Base-by-base conservation (phyloP, 2,329 filamentous ascomycete genomes). In the Fusarium papillatum region DNA sequence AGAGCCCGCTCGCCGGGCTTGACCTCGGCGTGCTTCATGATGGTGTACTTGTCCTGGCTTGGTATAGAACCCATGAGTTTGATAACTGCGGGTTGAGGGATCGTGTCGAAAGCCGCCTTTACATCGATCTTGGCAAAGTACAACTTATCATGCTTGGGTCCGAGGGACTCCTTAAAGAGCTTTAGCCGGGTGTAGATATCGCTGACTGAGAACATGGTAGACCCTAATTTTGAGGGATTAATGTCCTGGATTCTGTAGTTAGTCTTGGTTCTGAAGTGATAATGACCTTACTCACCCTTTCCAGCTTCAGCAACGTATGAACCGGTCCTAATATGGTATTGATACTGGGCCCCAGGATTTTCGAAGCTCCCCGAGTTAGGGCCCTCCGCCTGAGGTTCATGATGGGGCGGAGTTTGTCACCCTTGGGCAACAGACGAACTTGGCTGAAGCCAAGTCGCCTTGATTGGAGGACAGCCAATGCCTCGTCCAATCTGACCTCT, bases 101-200 rank as follows among this genome's bases (percentile, higher is more conserved):
- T 98, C 0, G 94, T 98, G 83, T 99, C 97, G 82, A 98, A 99
- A 78, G 96, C 98, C 3, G 95, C 92, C 81, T 95, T 91, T 24
- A 99, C 96, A 80, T 99, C 97, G 16, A 98, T 88, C 82, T 99
- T 99, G 71, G 93, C 96, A 84, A 98, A 98, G 83, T 94, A 98
- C 2, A 98, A 84, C 7, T 83, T 87, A 11, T 81, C 79, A 1
- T 84, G 78, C 0, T 75, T 73, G 2, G 83, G 69, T 0, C 84
- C 83, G 14, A 94, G 81, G 1, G 76, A 83, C 3, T 83, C 78
- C 74, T 93, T 93, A 85, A 98, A 98, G 0, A 76, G 79, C 72
- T 93, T 94, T 26, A 99, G 84, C 24, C 92, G 92, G 16, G 87
- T 85, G 78, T 97, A 95, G 50, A 99, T 92, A 66, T 98, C 95